A percentile compares a stretch with the other conserved stretches of the same genome.
Evolutionary conservation across 1,139 yeast species (phyloP).

Genomic region (Taphrina flavorubra): DNA sequence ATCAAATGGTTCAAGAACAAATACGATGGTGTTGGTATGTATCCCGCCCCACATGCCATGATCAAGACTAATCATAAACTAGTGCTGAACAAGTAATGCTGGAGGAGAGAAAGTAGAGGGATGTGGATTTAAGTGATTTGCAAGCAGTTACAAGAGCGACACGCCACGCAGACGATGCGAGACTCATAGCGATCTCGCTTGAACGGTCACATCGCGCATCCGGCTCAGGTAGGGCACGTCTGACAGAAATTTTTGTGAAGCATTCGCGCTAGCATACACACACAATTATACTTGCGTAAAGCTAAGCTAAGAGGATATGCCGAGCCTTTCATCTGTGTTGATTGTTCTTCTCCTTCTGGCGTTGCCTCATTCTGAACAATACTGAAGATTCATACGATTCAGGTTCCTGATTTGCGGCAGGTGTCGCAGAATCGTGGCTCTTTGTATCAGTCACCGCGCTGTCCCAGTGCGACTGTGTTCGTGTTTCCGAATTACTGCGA

Average conservation of each 20-base stretch:
- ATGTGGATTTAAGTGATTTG: not conserved
- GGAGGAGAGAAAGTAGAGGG: not conserved
- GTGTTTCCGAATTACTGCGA: too few relatives aligned
- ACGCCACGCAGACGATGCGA: not conserved
- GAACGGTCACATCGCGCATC: not conserved
- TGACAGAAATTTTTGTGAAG: not conserved
- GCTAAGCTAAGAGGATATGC: not conserved
- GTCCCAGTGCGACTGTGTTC: too few relatives aligned
- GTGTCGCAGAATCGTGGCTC: too few relatives aligned
- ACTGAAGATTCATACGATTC: not conserved
- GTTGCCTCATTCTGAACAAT: conserved; percentile 19
- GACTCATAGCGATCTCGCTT: not conserved
- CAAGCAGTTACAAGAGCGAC: conserved; percentile 31
- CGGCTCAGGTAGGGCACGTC: not conserved
- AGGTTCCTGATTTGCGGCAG: too few relatives aligned
- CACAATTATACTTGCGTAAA: not conserved
- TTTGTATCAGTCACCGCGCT: too few relatives aligned
- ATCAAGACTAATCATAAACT: not conserved
- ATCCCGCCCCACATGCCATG: not conserved
- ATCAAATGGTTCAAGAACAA: conserved; percentile 99
- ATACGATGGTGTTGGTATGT: conserved; percentile 88
- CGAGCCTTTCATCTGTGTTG: not conserved
- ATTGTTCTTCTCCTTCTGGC: conserved; percentile 13
- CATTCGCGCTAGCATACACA: not conserved
- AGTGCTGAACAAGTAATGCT: conserved; percentile 28